phyloP scores from a whole-genome alignment of 805 yeast species.

The Lachancea kluyveri region DNA sequence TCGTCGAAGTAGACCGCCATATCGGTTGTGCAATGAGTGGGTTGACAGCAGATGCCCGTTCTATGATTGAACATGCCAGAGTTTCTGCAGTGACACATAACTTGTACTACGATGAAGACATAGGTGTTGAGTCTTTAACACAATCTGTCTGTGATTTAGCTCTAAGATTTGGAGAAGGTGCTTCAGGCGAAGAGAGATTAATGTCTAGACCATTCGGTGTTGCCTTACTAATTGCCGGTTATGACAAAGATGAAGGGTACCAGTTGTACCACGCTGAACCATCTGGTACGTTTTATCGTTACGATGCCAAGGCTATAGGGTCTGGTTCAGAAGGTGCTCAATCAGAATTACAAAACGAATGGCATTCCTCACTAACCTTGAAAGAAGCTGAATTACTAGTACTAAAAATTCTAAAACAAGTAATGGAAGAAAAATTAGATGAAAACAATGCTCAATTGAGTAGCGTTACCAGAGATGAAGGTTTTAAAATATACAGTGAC shows the following conservation, averaged over 20 bases:
- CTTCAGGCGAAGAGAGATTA: slow-evolving; percentile 83
- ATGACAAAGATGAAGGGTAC: slow-evolving; percentile 88
- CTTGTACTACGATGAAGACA: slow-evolving; percentile 85
- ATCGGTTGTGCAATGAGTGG: slow-evolving; percentile 99
- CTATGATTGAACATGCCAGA: slow-evolving; percentile 98
- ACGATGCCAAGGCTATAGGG: slow-evolving; percentile 98
- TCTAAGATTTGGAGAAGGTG: slow-evolving; percentile 94
- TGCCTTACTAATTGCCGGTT: slow-evolving; percentile 91
- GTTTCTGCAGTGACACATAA: slow-evolving; percentile 83
- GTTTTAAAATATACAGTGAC: slow-evolving; percentile 80
- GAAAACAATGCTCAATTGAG: slow-evolving; percentile 94
- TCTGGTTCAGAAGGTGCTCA: slow-evolving; percentile 99
- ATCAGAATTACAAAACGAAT: slow-evolving; percentile 93
- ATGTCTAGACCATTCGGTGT: slow-evolving; percentile 99
- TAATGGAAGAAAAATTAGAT: slow-evolving; percentile 97
- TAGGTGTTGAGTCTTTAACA: slow-evolving; percentile 87
- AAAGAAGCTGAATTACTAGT: slow-evolving; percentile 89
- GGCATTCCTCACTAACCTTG: slow-evolving; percentile 85
- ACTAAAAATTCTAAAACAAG: slow-evolving; percentile 88
- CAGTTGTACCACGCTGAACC: slow-evolving; percentile 99
- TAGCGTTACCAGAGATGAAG: slow-evolving; percentile 77
- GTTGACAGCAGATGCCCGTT: slow-evolving; percentile 95
- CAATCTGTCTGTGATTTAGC: slow-evolving; percentile 98
- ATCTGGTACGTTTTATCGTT: slow-evolving; percentile 94
- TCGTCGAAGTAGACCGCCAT: slow-evolving; percentile 88